Evolutionary conservation across 345 rosid genomes (phyloP), one percentile per base, ranked within the genome.

Genomic region (Eucalyptus decipiens): DNA sequence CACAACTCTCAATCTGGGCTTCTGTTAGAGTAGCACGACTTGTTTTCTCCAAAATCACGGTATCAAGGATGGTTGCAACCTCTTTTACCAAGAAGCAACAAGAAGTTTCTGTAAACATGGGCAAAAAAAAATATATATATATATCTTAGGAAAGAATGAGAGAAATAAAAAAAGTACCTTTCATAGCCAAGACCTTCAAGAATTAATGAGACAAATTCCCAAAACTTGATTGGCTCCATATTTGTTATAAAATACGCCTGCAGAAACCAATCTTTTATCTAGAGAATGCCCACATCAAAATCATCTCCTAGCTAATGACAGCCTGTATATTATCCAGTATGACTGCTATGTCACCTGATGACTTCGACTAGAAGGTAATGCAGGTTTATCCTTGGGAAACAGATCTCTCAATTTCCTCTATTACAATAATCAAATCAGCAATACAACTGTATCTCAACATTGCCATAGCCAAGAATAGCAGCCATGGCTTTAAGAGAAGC

Each of bases 161-260:
- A 45, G 58, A 17, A n/a, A 45, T 37, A 54, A 47, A 47, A 90
- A 34, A 89, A 86, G 88, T 87, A 95, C 98, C 99, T 96, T 90
- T 96, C 96, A 90, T 96, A 96, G 91, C 99, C 99, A 95, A 97
- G 99, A 92, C 98, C 98, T 92, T 93, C 96, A 76, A 95, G 89
- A 88, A 96, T 90, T 88, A 87, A 94, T 49, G 98, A 96, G 52
- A 95, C 91, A 91, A 96, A 97, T 90, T 96, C 99, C 98, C 99
- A 97, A 90, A 97, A 97, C 92, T 94, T 96, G 87, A 96, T 94
- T 54, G 97, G 95, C 92, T 97, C 98, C 97, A 93, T 95, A 90
- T 97, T 97, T 90, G 98, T 96, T 89, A 97, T 92, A 92, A 97
- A 97, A 93, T 96, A 97, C 87, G 98, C 97, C 99, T 97, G 95